Percentiles rank a stretch among this genome's conserved stretches.
Evolutionary conservation across 441 rosid genomes (phyloP).

Genomic region (Hura crepitans): DNA sequence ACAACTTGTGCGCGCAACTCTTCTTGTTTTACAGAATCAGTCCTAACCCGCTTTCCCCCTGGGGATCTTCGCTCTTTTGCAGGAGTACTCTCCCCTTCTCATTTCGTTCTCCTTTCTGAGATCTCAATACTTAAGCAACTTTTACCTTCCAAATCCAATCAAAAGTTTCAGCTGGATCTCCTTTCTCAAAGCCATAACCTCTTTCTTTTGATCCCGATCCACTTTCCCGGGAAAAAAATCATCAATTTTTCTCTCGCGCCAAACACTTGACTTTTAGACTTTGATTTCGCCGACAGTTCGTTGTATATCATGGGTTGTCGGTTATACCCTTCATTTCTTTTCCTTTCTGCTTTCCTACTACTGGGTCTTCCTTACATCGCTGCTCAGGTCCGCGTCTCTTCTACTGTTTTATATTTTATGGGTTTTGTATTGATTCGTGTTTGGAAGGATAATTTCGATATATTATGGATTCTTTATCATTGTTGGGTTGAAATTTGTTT

Average conservation of each 20-base stretch:
- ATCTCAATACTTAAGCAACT: constrained; percentile 9
- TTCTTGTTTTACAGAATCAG: neutral
- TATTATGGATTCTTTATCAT: neutral
- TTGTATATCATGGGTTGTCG: constrained; percentile 39
- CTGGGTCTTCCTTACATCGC: constrained; percentile 30
- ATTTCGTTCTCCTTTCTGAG: neutral
- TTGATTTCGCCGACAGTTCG: constrained; percentile 1
- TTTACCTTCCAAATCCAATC: neutral
- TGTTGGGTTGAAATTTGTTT: neutral
- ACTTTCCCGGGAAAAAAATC: constrained; percentile 19
- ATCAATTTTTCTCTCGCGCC: constrained; percentile 20
- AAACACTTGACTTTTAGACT: neutral
- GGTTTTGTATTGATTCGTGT: neutral
- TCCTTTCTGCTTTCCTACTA: constrained; percentile 26
- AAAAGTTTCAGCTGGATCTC: constrained; percentile 6
- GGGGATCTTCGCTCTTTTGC: constrained; percentile 26
- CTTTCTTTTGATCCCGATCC: neutral
- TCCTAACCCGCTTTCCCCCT: no score
- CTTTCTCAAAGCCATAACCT: neutral
- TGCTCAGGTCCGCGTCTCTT: constrained; percentile 41
- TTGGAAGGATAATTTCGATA: neutral
- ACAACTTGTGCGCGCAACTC: neutral
- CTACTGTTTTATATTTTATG: neutral
- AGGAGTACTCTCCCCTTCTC: constrained; percentile 11
- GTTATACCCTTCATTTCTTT: constrained; percentile 33